Evolutionary conservation across 495 filamentous ascomycete species (phyloP), one percentile per base, ranked within the genome.

Genomic region (Thozetella sp.): DNA sequence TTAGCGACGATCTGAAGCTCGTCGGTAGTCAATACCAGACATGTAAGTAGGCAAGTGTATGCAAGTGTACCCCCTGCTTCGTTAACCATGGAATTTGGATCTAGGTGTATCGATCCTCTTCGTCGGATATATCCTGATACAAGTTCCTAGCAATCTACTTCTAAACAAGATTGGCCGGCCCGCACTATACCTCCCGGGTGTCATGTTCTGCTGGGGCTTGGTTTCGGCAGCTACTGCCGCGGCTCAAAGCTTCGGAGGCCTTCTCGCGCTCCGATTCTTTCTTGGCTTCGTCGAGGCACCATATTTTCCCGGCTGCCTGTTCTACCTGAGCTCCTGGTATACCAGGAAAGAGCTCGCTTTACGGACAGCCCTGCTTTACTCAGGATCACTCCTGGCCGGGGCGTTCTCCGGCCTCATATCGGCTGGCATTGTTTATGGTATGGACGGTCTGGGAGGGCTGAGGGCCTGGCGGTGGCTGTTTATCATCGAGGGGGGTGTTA

Each of bases 181-280:
- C 1, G 74, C 73, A 0, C 58, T 71, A 20, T 73, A 81, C 73
- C 67, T 83, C 69, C 77, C 84, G 0, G 69, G 63, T 19, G 76
- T 82, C 30, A 90, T 90, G 85, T 55, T 86, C n/a, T 56, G 86
- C 2, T 92, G 89, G 89, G 88, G 88, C n/a, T 69, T 86, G 12
- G 85, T 92, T 52, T 89, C 86, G 0, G 84, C 83, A 0, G 73
- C 78, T 1, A 86, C 84, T n/a, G 88, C 83, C 37, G 78, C 76
- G 22, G 83, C 78, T 3, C 77, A 83, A 13, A 84, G 75, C 70
- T 90, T 81, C 64, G 79, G 76, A 20, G 86, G 84, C 11, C 80
- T 91, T 58, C 75, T 90, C 13, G 79, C 79, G 1, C 80, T 83
- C 54, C 82, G 88, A 17, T 91, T 91, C 74, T 84, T 90, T 57